Evolutionary conservation across 2,329 filamentous ascomycete genomes (phyloP), one percentile per base, ranked within the genome.

Genomic region (Dactylellina drechsleri): DNA sequence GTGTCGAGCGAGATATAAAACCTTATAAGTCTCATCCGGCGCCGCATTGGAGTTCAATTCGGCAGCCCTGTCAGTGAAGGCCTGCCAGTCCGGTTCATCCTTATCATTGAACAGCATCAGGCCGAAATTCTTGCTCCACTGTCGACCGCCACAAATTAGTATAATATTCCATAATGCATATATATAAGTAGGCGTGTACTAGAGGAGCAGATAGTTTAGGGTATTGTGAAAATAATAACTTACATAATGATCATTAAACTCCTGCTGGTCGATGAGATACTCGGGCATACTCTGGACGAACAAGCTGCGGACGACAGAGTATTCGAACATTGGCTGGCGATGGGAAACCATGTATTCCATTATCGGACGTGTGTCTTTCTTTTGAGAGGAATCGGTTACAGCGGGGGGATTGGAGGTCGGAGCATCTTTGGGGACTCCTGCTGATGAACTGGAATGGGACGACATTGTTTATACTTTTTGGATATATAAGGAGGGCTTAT

Each of bases 1-100:
- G 79, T 92, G 90, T 45, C 90, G 87, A 0, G 87, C 89, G 80
- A 91, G 84, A 81, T 89, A 89, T 31, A 92, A 80, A 8, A 92
- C 84, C 79, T 90, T 89, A 83, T 91, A 92, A 31, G 84, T 82
- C 13, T 85, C 84, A 57, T 83, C 84, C 8, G 81, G 80, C n/a
- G 81, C 81, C 12, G 77, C 76, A 3, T 84, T 80, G 2, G 80
- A 78, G 82, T 89, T 89, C 43, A 91, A 80, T 23, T 83, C 82
- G 18, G 83, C 79, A 28, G 91, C 0, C 85, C 86, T 59, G 15
- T 62, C 61, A 7, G 50, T 64, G 16, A 65, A 58, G 28, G 66
- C 61, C 28, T 73, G 49, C 66, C 66, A 75, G 36, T 76, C 75
- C 18, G 62, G 75, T 54, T 70, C 70, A 8, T 64, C 45, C 4